Evolutionary conservation across 129 eudicot genomes (phyloP), one percentile per base, ranked within the genome.

Genomic region (Escallonia herrerae): DNA sequence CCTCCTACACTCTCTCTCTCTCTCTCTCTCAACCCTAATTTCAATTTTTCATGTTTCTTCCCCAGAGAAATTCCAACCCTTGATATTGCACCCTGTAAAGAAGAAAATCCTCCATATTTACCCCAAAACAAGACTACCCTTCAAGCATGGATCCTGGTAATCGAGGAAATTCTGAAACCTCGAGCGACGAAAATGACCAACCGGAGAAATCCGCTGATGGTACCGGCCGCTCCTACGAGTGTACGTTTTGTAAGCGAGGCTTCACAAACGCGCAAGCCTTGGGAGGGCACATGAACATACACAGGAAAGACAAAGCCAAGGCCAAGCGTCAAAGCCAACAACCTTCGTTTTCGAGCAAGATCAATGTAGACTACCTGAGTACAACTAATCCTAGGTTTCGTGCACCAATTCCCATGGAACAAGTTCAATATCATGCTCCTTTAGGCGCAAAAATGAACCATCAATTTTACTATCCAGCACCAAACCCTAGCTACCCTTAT

Each of bases 261-360:
- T 88, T 88, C 76, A 84, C 91, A 46, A 84, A 84, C 63, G 91
- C 96, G 45, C 96, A 88, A 73, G 96, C 96, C 11, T 69, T 88
- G 14, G 96, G 96, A 13, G 96, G 96, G n/a, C 91, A 88, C 68
- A 88, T 87, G 90, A 87, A 87, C 41, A 84, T 87, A 33, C 95
- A 87, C 57, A 74, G 95, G 68, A 84, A 81, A 77, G 90, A 84
- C 47, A 81, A 81, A 47, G 87, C 85, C 69, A 87, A 81, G 71
- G 82, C 79, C 42, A 87, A 81, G 65, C 67, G 68, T 42, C 72
- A 69, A 47, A 56, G 44, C 2, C n/a, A 10, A 2, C 43, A 55
- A 8, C 8, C 43, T 58, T 61, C 58, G 47, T 65, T 54, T 64
- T 67, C 74, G 33, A 3, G 62, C 40, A 75, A 78, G 59, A 60